These are phyloP conservation scores for Leucocoprinus sp. DNA, from an alignment of 768 basidiomycete genomes.

Conservation along the genomic window DNA sequence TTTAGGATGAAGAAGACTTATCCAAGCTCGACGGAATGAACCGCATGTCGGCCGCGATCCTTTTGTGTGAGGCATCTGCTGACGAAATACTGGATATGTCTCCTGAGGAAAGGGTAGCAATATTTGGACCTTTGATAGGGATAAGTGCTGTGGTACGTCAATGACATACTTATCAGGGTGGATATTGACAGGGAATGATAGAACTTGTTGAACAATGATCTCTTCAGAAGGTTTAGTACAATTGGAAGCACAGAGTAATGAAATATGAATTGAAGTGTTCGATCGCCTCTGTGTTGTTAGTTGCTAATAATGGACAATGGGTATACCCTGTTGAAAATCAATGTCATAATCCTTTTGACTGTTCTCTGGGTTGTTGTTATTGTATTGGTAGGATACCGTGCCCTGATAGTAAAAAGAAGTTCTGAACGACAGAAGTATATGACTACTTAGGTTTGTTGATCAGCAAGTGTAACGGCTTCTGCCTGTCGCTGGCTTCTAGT, in stretches of 20 bases:
- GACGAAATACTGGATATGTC: slow-evolving; percentile 47
- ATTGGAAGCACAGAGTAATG: neutral
- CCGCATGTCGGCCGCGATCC: slow-evolving; percentile 54
- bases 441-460: too few species aligned
- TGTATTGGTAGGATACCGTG: too few species aligned
- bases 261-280: too few species aligned
- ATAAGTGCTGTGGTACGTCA: slow-evolving; percentile 42
- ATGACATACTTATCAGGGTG: neutral
- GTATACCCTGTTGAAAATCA: too few species aligned
- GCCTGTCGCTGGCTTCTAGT: too few species aligned
- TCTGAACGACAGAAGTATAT: too few species aligned
- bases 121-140: slow-evolving; percentile 42
- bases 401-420: too few species aligned
- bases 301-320: too few species aligned
- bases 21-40: slow-evolving; percentile 58
- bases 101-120: slow-evolving; percentile 36
- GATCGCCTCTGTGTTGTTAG: too few species aligned
- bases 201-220: neutral
- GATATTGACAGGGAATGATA: neutral
- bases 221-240: neutral
- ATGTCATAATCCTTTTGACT: too few species aligned
- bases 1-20: slow-evolving; percentile 55
- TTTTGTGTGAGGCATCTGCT: slow-evolving; percentile 46
- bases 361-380: too few species aligned
- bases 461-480: too few species aligned